Base-by-base conservation (phyloP, 345 rosid species). In the Gossypium mustelinum region DNA sequence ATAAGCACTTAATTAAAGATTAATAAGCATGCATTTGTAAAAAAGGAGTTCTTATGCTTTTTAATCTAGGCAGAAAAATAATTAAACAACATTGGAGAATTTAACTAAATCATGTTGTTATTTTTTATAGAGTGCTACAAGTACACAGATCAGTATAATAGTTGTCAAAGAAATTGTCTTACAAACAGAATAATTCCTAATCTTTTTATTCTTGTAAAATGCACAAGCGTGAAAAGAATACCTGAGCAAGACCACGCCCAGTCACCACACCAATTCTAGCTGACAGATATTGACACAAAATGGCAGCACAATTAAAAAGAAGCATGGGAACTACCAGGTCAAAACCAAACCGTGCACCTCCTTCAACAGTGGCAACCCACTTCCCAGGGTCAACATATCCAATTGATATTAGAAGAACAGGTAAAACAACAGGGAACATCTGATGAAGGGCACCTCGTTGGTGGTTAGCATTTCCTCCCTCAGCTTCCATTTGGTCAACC, bases 321-420 rank as follows among this genome's bases (percentile, higher is more conserved):
- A 96, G 82, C 94, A 89, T 81, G 12, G 87, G 76, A 16, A 81
- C 80, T 51, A 87, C 85, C 80, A 96, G 85, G 74, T 90, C 95
- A 85, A 78, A 72, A 79, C 98, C 99, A 77, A 85, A 96, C 68
- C 86, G 92, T 12, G 97, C 90, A 85, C 98, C 98, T 71, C 92
- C 98, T 80, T 96, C 98, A n/a, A 96, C 76, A 56, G 82, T 80
- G 65, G 92, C 91, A 51, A 85, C 97, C 99, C 98, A 93, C 84
- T 93, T 96, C 63, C 97, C 97, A 54, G 97, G 98, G 83, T 96
- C 98, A 58, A 96, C 84, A 84, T 96, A 96, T 77, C 92, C 92
- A 20, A 90, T 74, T 70, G 99, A 81, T 78, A 93, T 82, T 80
- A 96, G 79, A 82, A 93, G 89, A 17, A 79, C 97, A 0, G 97